Evolutionary conservation across 441 rosid species (phyloP), one percentile per base, ranked within the genome.

Genomic region (Erodium texanum): DNA sequence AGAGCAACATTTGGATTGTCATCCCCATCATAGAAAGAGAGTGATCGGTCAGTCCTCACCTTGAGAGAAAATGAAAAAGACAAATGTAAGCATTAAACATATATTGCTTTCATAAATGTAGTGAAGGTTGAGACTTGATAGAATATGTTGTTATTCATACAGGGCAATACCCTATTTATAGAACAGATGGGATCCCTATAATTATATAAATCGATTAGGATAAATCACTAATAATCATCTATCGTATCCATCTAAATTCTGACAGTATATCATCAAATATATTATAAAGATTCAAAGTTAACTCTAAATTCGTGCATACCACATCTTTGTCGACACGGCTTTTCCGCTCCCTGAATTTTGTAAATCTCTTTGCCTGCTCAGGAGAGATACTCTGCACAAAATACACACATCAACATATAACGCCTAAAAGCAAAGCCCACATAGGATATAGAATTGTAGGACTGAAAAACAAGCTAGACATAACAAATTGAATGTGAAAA

Each of bases 21-120:
- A 80, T 95, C 98, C 76, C 98, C 97, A 68, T 86, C 96, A 22
- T 87, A 95, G 82, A 86, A 95, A 72, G 84, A 66, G 65, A 83
- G 69, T 0, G 92, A 81, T 77, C 99, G 83, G 76, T 95, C 99
- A 65, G 99, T 92, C 84, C 99, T 87, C 72, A 95, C 99, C 99
- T 95, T 73, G 61, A 82, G 67, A 62, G 66, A 62, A 27, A 48
- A 71, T 69, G 29, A 67, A 52, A 61, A 54, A 62, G 27, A 71
- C 48, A 69, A 45, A 16, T 24, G 67, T 43, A 11, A 70, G 61
- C 41, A 52, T 63, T 5, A 18, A 52, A 19, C 7, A 7, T 14
- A 70, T 38, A 52, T 34, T 58, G 50, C 50, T 43, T 43, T 11
- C 5, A 43, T 11, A 10, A 11, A 11, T 14, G 15, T 43, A 43